Evolutionary conservation across 2,329 filamentous ascomycete genomes (phyloP).

Genomic region (Aaosphaeria pasadenensis): DNA sequence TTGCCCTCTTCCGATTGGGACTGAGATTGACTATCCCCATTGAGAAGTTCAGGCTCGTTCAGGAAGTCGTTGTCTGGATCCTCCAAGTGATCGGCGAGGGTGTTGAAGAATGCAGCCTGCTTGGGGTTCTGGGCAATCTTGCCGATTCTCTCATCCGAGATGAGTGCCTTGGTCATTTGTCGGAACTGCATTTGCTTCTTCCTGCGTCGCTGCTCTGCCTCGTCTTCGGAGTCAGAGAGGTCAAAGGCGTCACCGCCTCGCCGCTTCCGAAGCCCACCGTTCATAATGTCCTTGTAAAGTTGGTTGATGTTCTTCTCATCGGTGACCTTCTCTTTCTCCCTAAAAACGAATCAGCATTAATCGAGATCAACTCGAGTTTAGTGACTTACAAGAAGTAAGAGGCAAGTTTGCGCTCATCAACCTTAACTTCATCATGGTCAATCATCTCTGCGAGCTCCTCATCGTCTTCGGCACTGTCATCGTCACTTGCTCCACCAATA

Average conservation of each 20-base stretch:
- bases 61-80: conserved; percentile 74
- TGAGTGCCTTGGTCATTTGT: conserved; percentile 84
- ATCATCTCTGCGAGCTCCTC: conserved; percentile 83
- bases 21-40: conserved; percentile 27
- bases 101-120: conserved; percentile 83
- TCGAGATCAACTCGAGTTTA: too few species aligned
- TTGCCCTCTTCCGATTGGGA: conserved; percentile 10
- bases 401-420: conserved; percentile 76
- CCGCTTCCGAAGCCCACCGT: conserved; percentile 80
- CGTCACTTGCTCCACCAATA: conserved; percentile 83
- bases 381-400: conserved; percentile 80
- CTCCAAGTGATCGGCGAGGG: conserved; percentile 77
- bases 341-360: conserved; percentile 30
- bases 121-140: conserved; percentile 88
- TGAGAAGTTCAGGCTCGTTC: conserved; percentile 43
- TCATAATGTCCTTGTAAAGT: conserved; percentile 89
- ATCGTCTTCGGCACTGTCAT: conserved; percentile 74
- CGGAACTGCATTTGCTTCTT: conserved; percentile 86
- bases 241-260: conserved; percentile 65
- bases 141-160: conserved; percentile 84
- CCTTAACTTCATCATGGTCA: conserved; percentile 72
- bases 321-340: conserved; percentile 72
- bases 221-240: conserved; percentile 88
- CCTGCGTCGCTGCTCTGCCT: conserved; percentile 70
- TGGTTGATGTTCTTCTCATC: conserved; percentile 89